These are phyloP conservation scores for Kernera saxatilis DNA, from an alignment of 345 rosid species.

Conservation along the genomic window DNA sequence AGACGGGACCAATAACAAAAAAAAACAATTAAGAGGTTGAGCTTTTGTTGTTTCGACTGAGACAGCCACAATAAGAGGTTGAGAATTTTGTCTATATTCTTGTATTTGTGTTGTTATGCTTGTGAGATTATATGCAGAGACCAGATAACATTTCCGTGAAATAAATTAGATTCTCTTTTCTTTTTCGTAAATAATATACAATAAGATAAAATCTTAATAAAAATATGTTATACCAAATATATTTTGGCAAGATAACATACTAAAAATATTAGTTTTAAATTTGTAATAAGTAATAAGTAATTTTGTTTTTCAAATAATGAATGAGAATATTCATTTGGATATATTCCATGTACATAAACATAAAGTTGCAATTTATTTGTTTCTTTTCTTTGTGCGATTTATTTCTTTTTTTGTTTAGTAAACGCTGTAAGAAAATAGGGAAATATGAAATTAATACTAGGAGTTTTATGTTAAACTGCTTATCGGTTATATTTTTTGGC, in stretches of 20 bases:
- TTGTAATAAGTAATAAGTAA: no score
- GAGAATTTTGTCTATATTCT: slow-evolving; percentile 2
- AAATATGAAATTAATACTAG: no score
- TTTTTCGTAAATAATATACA: not conserved
- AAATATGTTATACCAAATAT: not conserved
- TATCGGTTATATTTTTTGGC: no score
- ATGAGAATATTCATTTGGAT: not conserved
- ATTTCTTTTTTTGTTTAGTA: not conserved
- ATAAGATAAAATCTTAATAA: not conserved
- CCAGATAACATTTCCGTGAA: not conserved
- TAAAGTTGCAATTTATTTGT: not conserved
- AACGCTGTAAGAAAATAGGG: no score
- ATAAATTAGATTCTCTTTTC: not conserved
- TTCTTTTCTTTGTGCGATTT: not conserved
- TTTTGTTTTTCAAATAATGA: not conserved
- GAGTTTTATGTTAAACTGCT: no score
- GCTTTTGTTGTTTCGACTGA: not conserved
- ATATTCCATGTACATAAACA: not conserved
- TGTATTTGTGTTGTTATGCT: not conserved
- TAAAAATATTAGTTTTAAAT: not conserved
- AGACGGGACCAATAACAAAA: not conserved
- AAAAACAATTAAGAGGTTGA: slow-evolving; percentile 8
- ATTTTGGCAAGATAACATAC: not conserved
- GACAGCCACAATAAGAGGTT: not conserved
- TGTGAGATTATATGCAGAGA: not conserved